Evolutionary conservation across 2,329 filamentous ascomycete species (phyloP), one percentile per base, ranked within the genome.

Genomic region (Curvularia sp.): DNA sequence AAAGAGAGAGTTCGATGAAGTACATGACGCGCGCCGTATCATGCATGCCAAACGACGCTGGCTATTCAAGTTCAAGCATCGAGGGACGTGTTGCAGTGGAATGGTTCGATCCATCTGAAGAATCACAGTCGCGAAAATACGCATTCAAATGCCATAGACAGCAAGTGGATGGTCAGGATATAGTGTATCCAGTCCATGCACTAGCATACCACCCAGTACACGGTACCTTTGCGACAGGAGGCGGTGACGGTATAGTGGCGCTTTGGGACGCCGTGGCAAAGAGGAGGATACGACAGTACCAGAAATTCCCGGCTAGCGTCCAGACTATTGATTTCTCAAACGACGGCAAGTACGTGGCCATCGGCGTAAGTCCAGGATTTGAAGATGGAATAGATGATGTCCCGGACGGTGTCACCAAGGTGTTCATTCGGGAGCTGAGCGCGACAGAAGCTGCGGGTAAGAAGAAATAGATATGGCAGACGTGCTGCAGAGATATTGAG

Each of bases 61-160:
- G 95, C 5, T 99, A 98, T 75, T 93, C 94, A 9, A 94, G 90
- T 1, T 92, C 88, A 58, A 93, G 89, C 70, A 99, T 99, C 70
- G 95, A 99, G 75, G 95, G 95, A 4, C 88, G 95, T 68, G 93
- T 99, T 1, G 94, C 93, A 0, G 95, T 99, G 0, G 95, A 99
- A 78, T 98, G 93, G 92, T 98, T 99, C 75, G 95, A 98, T 74
- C 91, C 95, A 15, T 91, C 88, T 5, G 83, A 88, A 42, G 91
- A 94, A 76, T 93, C 91, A 4, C 93, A 98, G 80, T 89, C 91
- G 39, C 87, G 93, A 66, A 98, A 97, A 78, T 99, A 98, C 77
- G 95, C 95, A 13, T 99, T 99, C 86, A 99, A 99, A 79, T 99
- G 95, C 79, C 95, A 99, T 79, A 87, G 95, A 4, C 92, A 96